These are phyloP conservation scores for Staphylotrichum tortipilum DNA, from an alignment of 495 filamentous ascomycete genomes.

Conservation along the genomic window DNA sequence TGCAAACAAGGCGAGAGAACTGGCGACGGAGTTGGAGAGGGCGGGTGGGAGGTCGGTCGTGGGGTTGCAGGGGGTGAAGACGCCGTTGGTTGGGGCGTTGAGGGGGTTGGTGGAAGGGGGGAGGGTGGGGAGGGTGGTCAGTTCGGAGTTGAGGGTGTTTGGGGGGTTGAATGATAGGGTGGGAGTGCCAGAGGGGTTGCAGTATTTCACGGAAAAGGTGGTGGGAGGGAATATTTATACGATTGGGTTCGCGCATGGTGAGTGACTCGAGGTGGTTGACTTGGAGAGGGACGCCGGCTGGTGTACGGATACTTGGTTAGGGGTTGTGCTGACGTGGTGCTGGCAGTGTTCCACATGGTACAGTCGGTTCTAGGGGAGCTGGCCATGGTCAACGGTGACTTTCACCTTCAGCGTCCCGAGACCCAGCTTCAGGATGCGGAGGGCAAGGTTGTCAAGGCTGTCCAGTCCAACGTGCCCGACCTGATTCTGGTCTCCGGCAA, in stretches of 20 bases:
- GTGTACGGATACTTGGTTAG: too few relatives aligned
- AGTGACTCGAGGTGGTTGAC: constrained; percentile 6
- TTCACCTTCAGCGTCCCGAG: constrained; percentile 40
- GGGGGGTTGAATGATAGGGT: constrained; percentile 31
- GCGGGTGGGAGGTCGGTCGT: constrained; percentile 39
- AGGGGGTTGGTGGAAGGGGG: constrained; percentile 39
- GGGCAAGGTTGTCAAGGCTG: constrained; percentile 21
- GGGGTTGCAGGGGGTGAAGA: constrained; percentile 42
- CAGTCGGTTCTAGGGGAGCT: constrained; percentile 40
- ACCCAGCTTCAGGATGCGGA: constrained; percentile 24
- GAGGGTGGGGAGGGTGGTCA: constrained; percentile 47
- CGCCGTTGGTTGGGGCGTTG: constrained; percentile 37
- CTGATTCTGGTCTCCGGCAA: constrained; percentile 41
- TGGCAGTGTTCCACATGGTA: constrained; percentile 28
- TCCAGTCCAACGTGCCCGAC: constrained; percentile 34
- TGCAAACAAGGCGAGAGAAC: constrained; percentile 28
- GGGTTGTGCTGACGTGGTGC: background rate
- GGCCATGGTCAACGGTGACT: constrained; percentile 25
- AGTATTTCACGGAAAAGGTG: constrained; percentile 37
- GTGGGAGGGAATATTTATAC: constrained; percentile 45
- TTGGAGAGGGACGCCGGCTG: background rate
- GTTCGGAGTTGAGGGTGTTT: constrained; percentile 38
- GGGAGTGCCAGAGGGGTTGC: constrained; percentile 20
- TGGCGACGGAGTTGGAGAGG: constrained; percentile 31
- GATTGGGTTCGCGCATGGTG: constrained; percentile 46